These are phyloP conservation scores for Fusarium incarnatum DNA, from an alignment of 2,329 filamentous ascomycete species.

Conservation along the genomic window DNA sequence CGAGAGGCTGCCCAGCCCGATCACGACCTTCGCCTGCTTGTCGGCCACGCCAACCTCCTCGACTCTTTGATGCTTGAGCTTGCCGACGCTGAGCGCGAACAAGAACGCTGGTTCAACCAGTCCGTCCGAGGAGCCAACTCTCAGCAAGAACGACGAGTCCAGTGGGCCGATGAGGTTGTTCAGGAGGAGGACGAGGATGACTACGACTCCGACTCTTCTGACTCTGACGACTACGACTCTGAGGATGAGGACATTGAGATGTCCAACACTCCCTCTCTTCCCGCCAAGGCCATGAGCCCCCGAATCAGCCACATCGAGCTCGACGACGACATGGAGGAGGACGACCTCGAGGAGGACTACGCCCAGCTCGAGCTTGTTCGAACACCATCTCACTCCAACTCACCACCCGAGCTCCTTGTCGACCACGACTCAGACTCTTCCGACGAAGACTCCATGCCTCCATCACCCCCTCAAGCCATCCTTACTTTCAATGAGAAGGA, in stretches of 20 bases:
- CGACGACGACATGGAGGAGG: constrained; percentile 61
- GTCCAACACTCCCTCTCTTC: constrained; percentile 58
- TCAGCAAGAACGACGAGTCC: constrained; percentile 76
- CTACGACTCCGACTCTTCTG: constrained; percentile 71
- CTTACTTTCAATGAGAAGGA: constrained; percentile 72
- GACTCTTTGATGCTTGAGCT: constrained; percentile 94
- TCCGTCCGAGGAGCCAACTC: constrained; percentile 80
- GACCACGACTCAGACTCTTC: constrained; percentile 77
- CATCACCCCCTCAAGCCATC: constrained; percentile 70
- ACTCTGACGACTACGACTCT: constrained; percentile 61
- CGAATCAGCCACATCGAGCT: constrained; percentile 52
- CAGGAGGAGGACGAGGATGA: constrained; percentile 80
- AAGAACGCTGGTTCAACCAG: constrained; percentile 98
- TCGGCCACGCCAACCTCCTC: constrained; percentile 98
- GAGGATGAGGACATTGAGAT: constrained; percentile 71
- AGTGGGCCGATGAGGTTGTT: constrained; percentile 85
- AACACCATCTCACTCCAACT: constrained; percentile 72
- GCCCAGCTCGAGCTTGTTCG: constrained; percentile 74
- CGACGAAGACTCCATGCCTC: constrained; percentile 81
- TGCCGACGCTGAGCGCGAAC: constrained; percentile 92
- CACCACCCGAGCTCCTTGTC: constrained; percentile 74
- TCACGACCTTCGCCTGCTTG: constrained; percentile 93
- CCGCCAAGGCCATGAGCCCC: constrained; percentile 56
- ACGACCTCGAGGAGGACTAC: constrained; percentile 73
- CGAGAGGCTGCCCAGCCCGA: constrained; percentile 89